Base-by-base conservation (phyloP, 2,329 filamentous ascomycete genomes). In the Talaromyces marneffei region DNA sequence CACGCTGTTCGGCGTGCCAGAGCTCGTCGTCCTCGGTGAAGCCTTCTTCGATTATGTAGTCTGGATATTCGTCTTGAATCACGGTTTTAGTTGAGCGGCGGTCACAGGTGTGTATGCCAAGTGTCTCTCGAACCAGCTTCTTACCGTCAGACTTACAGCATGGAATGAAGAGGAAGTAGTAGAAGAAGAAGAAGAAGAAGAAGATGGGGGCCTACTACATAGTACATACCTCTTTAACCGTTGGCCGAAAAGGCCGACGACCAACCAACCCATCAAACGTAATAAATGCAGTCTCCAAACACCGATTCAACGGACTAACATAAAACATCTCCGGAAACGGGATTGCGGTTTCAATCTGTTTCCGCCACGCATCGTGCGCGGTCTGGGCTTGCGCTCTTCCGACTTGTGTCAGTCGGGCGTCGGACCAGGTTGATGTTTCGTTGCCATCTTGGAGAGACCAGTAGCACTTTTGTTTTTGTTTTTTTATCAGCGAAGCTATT, bases 31-130 rank as follows among this genome's bases (percentile, higher is more conserved):
- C 65, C 64, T 86, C 83, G 0, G 76, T 65, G 62, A 87, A 86
- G 0, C 77, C 79, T 3, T 70, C 66, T 66, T 87, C 84, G 64
- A 87, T 78, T 0, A 57, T 70, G 69, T 79, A 85, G 2, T 65
- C 65, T 0, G 84, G 83, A 65, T 82, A 85, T 52, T 76, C 74
- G 1, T 68, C 40, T 12, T 71, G 67, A 61, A 87, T 85, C 48
- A 72, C 76, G 0, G 79, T 74, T 62, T 75, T 78, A 63, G 71
- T 75, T 40, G 79, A 82, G 9, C 85, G 78, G 14, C 80, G 78
- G 70, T 87, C 83, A 69, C 85, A 87, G 0, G 85, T 87, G 69
- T 87, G 85, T 29, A 83, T 78, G 18, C 83, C 83, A 58, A 86
- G 78, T 0, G 81, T 81, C 72, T 87, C 85, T 12, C 85, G 77